phyloP scores from a whole-genome alignment of 345 rosid genomes.

The Brassica juncea region DNA sequence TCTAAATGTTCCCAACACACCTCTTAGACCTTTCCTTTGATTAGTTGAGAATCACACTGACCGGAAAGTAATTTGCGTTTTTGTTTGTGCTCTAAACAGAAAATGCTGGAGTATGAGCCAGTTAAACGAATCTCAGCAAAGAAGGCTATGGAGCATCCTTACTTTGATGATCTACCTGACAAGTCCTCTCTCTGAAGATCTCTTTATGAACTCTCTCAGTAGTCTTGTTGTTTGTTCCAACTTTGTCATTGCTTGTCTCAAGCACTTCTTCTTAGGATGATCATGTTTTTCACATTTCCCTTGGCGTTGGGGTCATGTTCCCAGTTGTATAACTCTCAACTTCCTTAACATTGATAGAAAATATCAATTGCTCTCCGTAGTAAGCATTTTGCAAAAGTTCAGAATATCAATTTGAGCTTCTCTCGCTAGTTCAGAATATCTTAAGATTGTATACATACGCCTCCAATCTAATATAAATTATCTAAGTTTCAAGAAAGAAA shows the following conservation, averaged over 20 bases:
- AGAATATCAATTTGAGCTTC: conserved; percentile 42
- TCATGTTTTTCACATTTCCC: conserved; percentile 1
- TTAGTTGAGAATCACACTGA: conserved; percentile 1
- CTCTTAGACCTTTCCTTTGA: conserved; percentile 1
- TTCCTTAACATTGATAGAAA: conserved; percentile 23
- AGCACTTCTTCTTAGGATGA: conserved; percentile 45
- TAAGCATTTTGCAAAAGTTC: conserved; percentile 18
- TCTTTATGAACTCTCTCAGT: background rate
- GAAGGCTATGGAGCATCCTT: conserved; percentile 94
- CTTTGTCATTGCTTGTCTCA: conserved; percentile 54
- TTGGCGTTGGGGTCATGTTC: conserved; percentile 6
- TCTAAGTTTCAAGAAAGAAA: too few species aligned
- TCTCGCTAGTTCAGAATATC: conserved; percentile 35
- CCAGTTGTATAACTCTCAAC: conserved; percentile 22
- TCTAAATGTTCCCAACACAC: background rate
- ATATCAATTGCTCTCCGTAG: background rate
- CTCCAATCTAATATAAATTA: conserved; percentile 50
- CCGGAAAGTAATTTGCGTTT: background rate
- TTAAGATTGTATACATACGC: conserved; percentile 54
- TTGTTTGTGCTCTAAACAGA: conserved; percentile 47
- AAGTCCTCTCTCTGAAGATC: conserved; percentile 56
- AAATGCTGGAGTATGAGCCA: conserved; percentile 89
- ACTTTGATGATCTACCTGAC: conserved; percentile 67
- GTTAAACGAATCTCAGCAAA: conserved; percentile 84
- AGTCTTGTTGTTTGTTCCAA: conserved; percentile 13